A percentile compares a stretch with the other conserved stretches of the same genome.
Evolutionary conservation across 2,329 filamentous ascomycete species (phyloP).

Genomic region (Stachybotrys elegans): DNA sequence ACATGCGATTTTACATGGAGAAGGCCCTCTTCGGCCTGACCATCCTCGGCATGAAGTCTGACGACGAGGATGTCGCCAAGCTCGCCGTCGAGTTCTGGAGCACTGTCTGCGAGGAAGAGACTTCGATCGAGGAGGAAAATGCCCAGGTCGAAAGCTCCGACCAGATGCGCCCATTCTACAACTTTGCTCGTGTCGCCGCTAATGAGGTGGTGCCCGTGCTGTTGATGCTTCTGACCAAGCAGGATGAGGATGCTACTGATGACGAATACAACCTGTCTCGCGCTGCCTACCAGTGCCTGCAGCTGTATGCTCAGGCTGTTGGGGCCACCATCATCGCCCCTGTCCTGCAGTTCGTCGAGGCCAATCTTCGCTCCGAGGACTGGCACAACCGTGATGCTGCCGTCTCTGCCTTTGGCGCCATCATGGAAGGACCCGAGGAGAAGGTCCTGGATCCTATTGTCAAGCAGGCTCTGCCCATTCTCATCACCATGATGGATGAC

Average conservation of each 20-base stretch:
- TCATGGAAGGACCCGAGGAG: slow-evolving; percentile 97
- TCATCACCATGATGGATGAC: slow-evolving; percentile 91
- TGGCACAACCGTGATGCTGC: slow-evolving; percentile 95
- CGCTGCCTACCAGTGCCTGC: slow-evolving; percentile 92
- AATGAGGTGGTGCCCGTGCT: slow-evolving; percentile 92
- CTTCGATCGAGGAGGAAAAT: slow-evolving; percentile 97
- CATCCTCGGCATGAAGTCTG: slow-evolving; percentile 96
- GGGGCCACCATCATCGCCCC: slow-evolving; percentile 77
- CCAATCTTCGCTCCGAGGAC: slow-evolving; percentile 82
- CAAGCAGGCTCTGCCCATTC: slow-evolving; percentile 86
- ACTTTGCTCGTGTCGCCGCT: slow-evolving; percentile 89
- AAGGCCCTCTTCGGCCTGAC: slow-evolving; percentile 97
- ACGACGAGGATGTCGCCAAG: slow-evolving; percentile 97
- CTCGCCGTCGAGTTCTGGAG: slow-evolving; percentile 99
- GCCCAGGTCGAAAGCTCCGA: slow-evolving; percentile 67
- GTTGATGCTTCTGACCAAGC: slow-evolving; percentile 83
- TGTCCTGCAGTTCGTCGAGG: slow-evolving; percentile 87
- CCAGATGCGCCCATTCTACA: slow-evolving; percentile 88
- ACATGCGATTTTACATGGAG: slow-evolving; percentile 99
- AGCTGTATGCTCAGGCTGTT: slow-evolving; percentile 91
- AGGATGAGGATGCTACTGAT: slow-evolving; percentile 94
- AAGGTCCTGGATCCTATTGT: slow-evolving; percentile 88
- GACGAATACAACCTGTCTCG: slow-evolving; percentile 97
- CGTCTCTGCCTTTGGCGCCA: slow-evolving; percentile 94
- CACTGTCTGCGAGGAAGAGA: slow-evolving; percentile 99